Conservation (phyloP, 2,329 filamentous ascomycete genomes). For the Aspergillus unguis region DNA sequence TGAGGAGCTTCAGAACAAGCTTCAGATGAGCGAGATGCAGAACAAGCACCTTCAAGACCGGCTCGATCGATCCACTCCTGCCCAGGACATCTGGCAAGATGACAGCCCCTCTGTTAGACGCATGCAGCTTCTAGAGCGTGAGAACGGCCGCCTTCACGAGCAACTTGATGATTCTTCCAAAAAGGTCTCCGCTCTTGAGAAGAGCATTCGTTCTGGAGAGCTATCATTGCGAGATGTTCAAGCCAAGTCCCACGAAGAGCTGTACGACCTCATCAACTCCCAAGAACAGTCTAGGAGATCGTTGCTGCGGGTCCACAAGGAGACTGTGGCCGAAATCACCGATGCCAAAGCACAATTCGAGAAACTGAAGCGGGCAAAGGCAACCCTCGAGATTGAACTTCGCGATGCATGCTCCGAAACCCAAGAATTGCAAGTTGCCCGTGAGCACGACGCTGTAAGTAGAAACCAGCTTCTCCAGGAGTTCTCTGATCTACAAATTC, state of each 20-base stretch:
- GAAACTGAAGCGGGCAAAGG: slow-evolving; percentile 76
- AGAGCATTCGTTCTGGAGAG: slow-evolving; percentile 80
- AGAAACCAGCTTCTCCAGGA: slow-evolving; percentile 86
- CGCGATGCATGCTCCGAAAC: slow-evolving; percentile 80
- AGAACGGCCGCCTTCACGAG: slow-evolving; percentile 86
- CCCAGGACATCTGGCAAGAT: slow-evolving; percentile 61
- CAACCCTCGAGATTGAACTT: slow-evolving; percentile 77
- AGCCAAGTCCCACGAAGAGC: slow-evolving; percentile 88
- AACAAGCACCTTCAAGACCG: slow-evolving; percentile 90
- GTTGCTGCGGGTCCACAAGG: slow-evolving; percentile 79
- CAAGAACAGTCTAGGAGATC: slow-evolving; percentile 86
- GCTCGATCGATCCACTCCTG: slow-evolving; percentile 65
- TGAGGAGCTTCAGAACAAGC: slow-evolving; percentile 87
- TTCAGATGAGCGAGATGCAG: slow-evolving; percentile 92
- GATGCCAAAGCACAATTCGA: slow-evolving; percentile 87
- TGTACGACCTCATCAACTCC: slow-evolving; percentile 86
- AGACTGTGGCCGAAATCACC: slow-evolving; percentile 76
- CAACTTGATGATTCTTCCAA: slow-evolving; percentile 91
- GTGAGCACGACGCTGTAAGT: slow-evolving; percentile 84
- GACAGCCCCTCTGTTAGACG: slow-evolving; percentile 76
- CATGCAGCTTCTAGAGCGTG: slow-evolving; percentile 86
- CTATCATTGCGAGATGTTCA: slow-evolving; percentile 87
- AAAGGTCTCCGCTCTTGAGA: slow-evolving; percentile 86
- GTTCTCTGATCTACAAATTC: slow-evolving; percentile 89
- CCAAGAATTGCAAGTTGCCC: slow-evolving; percentile 70